These are phyloP conservation scores for Thielaviopsis euricoi DNA, from an alignment of 2,329 filamentous ascomycete genomes.

Conservation along the genomic window DNA sequence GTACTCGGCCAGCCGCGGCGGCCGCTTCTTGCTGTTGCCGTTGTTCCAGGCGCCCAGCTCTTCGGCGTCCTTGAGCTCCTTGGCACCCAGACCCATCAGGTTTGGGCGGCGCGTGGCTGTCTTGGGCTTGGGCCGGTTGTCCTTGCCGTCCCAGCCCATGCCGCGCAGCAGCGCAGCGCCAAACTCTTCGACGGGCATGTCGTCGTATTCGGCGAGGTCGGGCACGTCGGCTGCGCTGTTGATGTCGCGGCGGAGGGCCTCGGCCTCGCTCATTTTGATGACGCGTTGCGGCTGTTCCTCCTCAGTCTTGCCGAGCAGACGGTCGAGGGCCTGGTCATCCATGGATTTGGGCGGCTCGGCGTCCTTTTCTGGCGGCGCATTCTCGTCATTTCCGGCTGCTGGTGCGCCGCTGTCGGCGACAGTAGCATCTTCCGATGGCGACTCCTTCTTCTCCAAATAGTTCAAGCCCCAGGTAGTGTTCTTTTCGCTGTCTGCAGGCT, in stretches of 20 bases:
- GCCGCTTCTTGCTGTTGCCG: constrained; percentile 33
- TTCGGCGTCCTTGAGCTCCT: constrained; percentile 53
- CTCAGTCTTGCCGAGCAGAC: constrained; percentile 41
- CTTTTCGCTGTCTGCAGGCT: constrained; percentile 28
- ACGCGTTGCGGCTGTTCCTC: constrained; percentile 26
- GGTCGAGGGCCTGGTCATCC: constrained; percentile 45
- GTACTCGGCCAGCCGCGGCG: constrained; percentile 33
- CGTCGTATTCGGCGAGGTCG: constrained; percentile 69
- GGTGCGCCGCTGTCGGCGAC: neutral
- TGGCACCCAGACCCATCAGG: constrained; percentile 76
- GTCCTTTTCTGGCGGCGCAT: neutral
- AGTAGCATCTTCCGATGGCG: neutral
- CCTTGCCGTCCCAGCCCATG: constrained; percentile 82
- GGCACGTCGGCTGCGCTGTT: constrained; percentile 56
- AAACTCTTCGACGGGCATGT: constrained; percentile 86
- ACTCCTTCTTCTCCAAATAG: constrained; percentile 2
- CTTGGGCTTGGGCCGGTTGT: constrained; percentile 35
- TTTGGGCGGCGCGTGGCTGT: constrained; percentile 59
- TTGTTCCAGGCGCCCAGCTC: constrained; percentile 73
- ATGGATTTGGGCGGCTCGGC: constrained; percentile 14
- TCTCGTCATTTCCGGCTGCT: constrained; percentile 1
- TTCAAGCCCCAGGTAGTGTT: constrained; percentile 38
- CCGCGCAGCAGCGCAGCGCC: constrained; percentile 77
- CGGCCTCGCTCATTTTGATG: constrained; percentile 43
- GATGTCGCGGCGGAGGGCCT: constrained; percentile 55